Evolutionary conservation across 2,329 filamentous ascomycete genomes (phyloP).

Genomic region (Periconia sp.): DNA sequence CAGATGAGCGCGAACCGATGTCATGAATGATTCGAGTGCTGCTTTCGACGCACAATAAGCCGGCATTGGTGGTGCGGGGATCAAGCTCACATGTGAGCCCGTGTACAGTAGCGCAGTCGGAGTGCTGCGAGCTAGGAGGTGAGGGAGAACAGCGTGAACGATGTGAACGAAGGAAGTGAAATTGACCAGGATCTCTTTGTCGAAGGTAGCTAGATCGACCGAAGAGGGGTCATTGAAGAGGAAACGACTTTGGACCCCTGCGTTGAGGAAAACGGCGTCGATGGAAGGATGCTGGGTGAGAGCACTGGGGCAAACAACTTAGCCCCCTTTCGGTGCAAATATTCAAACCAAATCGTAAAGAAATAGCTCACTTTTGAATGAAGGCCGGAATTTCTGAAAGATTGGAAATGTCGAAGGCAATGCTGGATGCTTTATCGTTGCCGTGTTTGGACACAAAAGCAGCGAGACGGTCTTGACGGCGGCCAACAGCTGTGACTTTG

Average conservation of each 20-base stretch:
- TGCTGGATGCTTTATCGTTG: slow-evolving; percentile 41
- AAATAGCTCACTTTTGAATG: slow-evolving; percentile 36
- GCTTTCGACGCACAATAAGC: slow-evolving; percentile 60
- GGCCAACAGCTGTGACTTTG: slow-evolving; percentile 59
- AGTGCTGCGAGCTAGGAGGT: slow-evolving; percentile 36
- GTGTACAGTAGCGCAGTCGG: slow-evolving; percentile 36
- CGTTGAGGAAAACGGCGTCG: slow-evolving; percentile 61
- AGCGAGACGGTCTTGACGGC: slow-evolving; percentile 56
- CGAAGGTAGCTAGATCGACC: slow-evolving; percentile 45
- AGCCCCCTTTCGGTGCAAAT: neutral
- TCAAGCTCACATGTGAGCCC: slow-evolving; percentile 49
- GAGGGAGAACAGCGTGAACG: slow-evolving; percentile 51
- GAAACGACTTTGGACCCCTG: slow-evolving; percentile 55
- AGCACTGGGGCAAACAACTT: slow-evolving; percentile 20
- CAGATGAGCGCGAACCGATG: slow-evolving; percentile 51
- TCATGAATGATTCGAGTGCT: slow-evolving; percentile 53
- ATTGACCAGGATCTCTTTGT: slow-evolving; percentile 51
- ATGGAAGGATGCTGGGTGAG: slow-evolving; percentile 50
- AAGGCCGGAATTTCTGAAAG: slow-evolving; percentile 47
- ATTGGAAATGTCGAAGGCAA: slow-evolving; percentile 53
- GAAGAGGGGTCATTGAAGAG: slow-evolving; percentile 51
- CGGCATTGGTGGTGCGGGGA: slow-evolving; percentile 50
- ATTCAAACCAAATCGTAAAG: neutral
- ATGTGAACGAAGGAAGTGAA: slow-evolving; percentile 52
- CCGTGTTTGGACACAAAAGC: slow-evolving; percentile 51